phyloP scores from a whole-genome alignment of 2,329 filamentous ascomycete species.

The Diaporthe aspalathi region DNA sequence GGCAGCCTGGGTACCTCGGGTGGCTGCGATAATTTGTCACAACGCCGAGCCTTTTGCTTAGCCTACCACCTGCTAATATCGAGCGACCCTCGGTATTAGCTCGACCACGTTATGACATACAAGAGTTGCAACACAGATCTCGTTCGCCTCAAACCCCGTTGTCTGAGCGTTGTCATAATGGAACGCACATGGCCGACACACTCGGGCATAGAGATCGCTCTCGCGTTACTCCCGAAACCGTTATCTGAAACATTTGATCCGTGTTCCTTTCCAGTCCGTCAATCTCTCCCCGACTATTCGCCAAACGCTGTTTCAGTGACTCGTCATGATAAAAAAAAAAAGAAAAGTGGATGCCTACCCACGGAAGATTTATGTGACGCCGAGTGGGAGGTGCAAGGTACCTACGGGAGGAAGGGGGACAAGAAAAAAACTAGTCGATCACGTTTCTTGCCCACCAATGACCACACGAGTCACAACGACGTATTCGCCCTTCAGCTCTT shows the following conservation, averaged over 20 bases:
- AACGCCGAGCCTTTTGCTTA: slow-evolving; percentile 22
- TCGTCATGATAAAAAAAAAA: slow-evolving; percentile 25
- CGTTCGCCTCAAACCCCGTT: background rate
- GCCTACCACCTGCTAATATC: slow-evolving; percentile 23
- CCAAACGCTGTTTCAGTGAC: slow-evolving; percentile 15
- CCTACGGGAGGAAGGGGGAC: no score
- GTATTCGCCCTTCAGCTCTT: no score
- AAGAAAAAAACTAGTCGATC: slow-evolving; percentile 15
- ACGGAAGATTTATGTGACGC: slow-evolving; percentile 14
- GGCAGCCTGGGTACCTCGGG: slow-evolving; percentile 22
- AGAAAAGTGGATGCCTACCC: background rate
- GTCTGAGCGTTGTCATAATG: slow-evolving; percentile 22
- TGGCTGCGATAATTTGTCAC: slow-evolving; percentile 32
- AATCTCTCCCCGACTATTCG: slow-evolving; percentile 26
- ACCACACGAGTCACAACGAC: slow-evolving; percentile 7
- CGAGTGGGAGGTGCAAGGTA: background rate
- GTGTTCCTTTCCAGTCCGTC: slow-evolving; percentile 20
- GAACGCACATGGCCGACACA: background rate
- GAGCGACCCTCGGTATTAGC: slow-evolving; percentile 20
- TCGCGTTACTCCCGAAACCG: slow-evolving; percentile 29
- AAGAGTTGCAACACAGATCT: slow-evolving; percentile 24
- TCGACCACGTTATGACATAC: slow-evolving; percentile 25
- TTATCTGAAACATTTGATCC: slow-evolving; percentile 35
- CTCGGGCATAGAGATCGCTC: slow-evolving; percentile 21
- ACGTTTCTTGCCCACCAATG: slow-evolving; percentile 21